Evolutionary conservation across 2,329 filamentous ascomycete species (phyloP).

Genomic region (Aspergillus fumigatiaffinis): DNA sequence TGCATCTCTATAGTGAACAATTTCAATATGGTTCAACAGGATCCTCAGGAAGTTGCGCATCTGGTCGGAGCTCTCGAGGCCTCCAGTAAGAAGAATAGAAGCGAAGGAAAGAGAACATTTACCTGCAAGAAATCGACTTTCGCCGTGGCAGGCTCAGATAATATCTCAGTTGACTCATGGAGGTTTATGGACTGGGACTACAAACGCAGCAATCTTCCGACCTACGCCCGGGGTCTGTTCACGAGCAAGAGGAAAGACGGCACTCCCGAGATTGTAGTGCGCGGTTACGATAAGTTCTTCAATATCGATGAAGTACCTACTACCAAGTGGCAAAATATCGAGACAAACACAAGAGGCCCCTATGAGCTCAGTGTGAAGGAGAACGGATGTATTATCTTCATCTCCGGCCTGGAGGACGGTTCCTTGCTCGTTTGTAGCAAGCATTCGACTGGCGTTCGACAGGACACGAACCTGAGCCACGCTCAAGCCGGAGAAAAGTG

Average conservation of each 20-base stretch:
- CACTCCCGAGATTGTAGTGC: constrained; percentile 71
- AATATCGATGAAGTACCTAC: constrained; percentile 78
- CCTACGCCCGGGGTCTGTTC: constrained; percentile 90
- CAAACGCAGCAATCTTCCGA: constrained; percentile 79
- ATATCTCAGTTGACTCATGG: constrained; percentile 81
- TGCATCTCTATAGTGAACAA: not conserved
- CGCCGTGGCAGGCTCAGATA: constrained; percentile 59
- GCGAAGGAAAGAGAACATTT: constrained; percentile 54
- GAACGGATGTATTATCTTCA: constrained; percentile 99
- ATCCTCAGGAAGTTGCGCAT: constrained; percentile 61
- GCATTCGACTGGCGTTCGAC: constrained; percentile 83
- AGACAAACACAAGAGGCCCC: constrained; percentile 71
- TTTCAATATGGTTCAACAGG: constrained; percentile 60
- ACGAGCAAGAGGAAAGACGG: constrained; percentile 67
- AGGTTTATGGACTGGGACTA: constrained; percentile 94
- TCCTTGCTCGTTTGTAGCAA: constrained; percentile 97
- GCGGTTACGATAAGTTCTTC: constrained; percentile 99
- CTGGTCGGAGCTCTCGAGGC: constrained; percentile 64
- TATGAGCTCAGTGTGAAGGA: constrained; percentile 97
- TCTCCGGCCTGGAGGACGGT: constrained; percentile 83
- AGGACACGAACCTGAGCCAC: constrained; percentile 71
- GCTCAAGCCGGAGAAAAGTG: constrained; percentile 77
- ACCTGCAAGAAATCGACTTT: constrained; percentile 80
- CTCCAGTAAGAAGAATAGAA: constrained; percentile 45
- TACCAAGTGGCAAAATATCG: constrained; percentile 79